Base-by-base conservation (phyloP, 1,284 basidiomycete species). In the Puccinia novopanici region DNA sequence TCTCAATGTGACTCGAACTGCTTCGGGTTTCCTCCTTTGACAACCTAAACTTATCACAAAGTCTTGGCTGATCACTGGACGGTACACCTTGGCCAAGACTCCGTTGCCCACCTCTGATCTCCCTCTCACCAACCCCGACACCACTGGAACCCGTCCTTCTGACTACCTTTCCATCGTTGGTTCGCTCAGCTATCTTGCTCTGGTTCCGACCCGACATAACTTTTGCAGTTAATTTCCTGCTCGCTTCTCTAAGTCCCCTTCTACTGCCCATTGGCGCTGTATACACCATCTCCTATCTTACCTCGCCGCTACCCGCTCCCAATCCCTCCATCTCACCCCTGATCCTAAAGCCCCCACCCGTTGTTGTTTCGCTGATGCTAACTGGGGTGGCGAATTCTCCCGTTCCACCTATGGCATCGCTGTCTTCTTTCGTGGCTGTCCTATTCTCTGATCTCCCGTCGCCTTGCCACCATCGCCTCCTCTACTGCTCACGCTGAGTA, bases 301-400 rank as follows among this genome's bases (percentile, higher is more conserved):
- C 42, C 4, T 71, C 5, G 37, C n/a, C 22, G 30, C 42, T 24
- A 71, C 68, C 30, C 63, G 4, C 10, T 67, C 22, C 30, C n/a
- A 5, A 6, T 57, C 55, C 22, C 19, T 6, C 24, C 68, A 40
- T 5, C 5, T 48, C 22, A n/a, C n/a, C n/a, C n/a, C n/a, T n/a
- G n/a, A n/a, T n/a, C n/a, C n/a, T n/a, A n/a, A 19, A 9, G 12
- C n/a, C 22, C 15, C 45, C 8, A 24, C n/a, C n/a, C 8, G 54
- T 5, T 27, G 48, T 27, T 55, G 50, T 42, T 74, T 30, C 37
- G 27, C 37, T 17, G 52, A 74, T 57, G 71, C 71, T 13, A 74
- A 74, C 34, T 74, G 71, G 71, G 71, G 71, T n/a, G n/a, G n/a
- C n/a, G n/a, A n/a, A n/a, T n/a, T n/a, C n/a, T n/a, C n/a, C n/a